Percentiles rank a stretch among this genome's conserved stretches.
Conservation (phyloP, 768 basidiomycete genomes). For the Lactarius indigo region DNA sequence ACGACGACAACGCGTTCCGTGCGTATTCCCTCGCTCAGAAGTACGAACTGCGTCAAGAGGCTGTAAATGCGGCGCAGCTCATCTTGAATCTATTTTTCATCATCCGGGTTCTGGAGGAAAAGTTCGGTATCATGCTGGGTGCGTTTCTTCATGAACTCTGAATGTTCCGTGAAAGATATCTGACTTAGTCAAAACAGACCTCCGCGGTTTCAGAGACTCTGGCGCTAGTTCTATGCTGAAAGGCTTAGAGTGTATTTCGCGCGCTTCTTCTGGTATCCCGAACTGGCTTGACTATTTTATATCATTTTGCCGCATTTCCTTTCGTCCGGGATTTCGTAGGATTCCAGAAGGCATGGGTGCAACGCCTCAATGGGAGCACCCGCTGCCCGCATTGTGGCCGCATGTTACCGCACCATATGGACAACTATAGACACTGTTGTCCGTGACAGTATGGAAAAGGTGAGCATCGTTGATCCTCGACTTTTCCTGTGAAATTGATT, state of each 20-base stretch:
- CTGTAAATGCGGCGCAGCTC: not conserved
- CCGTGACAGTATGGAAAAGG: not conserved
- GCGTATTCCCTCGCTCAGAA: constrained; percentile 5
- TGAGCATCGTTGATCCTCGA: not conserved
- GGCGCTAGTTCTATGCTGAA: not conserved
- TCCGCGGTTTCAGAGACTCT: not conserved
- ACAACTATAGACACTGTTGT: not conserved
- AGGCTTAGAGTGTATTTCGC: not conserved
- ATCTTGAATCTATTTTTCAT: not conserved
- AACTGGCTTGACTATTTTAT: not conserved
- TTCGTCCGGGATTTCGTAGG: not conserved
- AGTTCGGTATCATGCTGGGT: not conserved
- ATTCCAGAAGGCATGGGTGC: not conserved
- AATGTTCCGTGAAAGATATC: constrained; percentile 16
- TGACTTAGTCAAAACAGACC: not conserved
- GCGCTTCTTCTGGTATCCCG: not conserved
- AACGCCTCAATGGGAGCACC: not conserved
- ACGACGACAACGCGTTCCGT: not conserved
- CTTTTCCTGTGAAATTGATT: not conserved
- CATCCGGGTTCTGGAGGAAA: not conserved
- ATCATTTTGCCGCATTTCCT: not conserved
- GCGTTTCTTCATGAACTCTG: constrained; percentile 9
- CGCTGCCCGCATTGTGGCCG: not conserved
- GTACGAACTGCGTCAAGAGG: constrained; percentile 4
- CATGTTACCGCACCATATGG: not conserved